Evolutionary conservation across 176 grass and related monocot genomes (phyloP), one percentile per base, ranked within the genome.

Genomic region (Oryza punctata): DNA sequence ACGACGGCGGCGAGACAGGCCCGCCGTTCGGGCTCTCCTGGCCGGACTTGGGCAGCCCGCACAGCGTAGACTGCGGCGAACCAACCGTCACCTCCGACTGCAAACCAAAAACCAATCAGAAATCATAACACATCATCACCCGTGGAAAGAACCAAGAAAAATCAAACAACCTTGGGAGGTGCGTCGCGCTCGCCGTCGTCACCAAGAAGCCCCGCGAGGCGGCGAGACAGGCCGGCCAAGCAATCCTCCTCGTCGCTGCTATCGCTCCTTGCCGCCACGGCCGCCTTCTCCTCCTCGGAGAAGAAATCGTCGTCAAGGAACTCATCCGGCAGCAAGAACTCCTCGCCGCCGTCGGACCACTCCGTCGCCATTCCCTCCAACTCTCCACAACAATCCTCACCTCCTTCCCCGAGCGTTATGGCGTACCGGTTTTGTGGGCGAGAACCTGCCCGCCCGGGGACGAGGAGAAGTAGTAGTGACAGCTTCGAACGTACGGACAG

Each of bases 31-130:
- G 93, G 71, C 86, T 99, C 59, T 90, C 91, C 25, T 91, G 91
- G 12, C 82, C 88, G 0, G 93, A 95, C 28, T 82, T 70, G 0
- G 88, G 88, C n/a, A 87, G 78, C 2, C 77, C 77, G 11, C 71
- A 96, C 0, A 99, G 65, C 37, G 97, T 96, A 6, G 97, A 96
- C 33, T 99, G 91, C 0, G 93, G 97, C 21, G 93, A 99, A 3
- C 96, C 82, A 13, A 73, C 78, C 72, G 76, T 75, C 41, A 64
- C 73, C 38, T 81, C 76, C 1, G 37, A 72, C 93, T 88, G 26
- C 67, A 7, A 13, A 38, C 9, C 2, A 59, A 23, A 3, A 6
- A n/a, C 0, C 0, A 9, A 7, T 80, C 7, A 82, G 29, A 25
- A 64, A 32, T 1, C 3, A 0, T 14, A 30, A 14, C 30, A 38